Evolutionary conservation across 2,329 filamentous ascomycete genomes (phyloP).

Genomic region (Triangularia verruculosa): DNA sequence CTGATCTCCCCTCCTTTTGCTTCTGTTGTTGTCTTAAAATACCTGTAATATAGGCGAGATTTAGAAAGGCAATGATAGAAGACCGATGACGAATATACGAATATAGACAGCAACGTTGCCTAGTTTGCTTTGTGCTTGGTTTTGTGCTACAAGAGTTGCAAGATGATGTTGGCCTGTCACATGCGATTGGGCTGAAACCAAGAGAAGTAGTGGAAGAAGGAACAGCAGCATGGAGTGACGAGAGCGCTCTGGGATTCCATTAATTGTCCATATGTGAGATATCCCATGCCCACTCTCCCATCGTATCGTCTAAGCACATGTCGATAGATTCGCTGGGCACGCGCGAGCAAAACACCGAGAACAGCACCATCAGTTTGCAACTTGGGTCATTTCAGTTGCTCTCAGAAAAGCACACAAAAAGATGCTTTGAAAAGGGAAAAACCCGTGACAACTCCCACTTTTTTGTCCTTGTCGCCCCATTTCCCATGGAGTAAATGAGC

Average conservation of each 20-base stretch:
- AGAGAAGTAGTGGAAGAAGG: no score
- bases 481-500: not conserved
- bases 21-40: slow-evolving; percentile 27
- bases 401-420: not conserved
- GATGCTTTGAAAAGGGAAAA: not conserved
- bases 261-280: not conserved
- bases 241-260: not conserved
- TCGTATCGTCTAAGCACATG: not conserved
- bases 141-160: no score
- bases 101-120: not conserved
- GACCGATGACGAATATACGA: slow-evolving; percentile 9
- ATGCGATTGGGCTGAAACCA: no score
- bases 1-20: slow-evolving; percentile 30
- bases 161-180: no score
- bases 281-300: not conserved
- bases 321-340: not conserved
- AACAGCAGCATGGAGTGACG: not conserved
- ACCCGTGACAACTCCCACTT: not conserved
- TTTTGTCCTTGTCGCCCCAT: not conserved
- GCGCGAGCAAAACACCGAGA: not conserved
- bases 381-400: not conserved
- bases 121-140: not conserved
- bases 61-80: slow-evolving; percentile 24
- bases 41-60: slow-evolving; percentile 30
- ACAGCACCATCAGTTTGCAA: not conserved